phyloP scores from a whole-genome alignment of 805 yeast genomes.

The Kluyveromyces starmeri region DNA sequence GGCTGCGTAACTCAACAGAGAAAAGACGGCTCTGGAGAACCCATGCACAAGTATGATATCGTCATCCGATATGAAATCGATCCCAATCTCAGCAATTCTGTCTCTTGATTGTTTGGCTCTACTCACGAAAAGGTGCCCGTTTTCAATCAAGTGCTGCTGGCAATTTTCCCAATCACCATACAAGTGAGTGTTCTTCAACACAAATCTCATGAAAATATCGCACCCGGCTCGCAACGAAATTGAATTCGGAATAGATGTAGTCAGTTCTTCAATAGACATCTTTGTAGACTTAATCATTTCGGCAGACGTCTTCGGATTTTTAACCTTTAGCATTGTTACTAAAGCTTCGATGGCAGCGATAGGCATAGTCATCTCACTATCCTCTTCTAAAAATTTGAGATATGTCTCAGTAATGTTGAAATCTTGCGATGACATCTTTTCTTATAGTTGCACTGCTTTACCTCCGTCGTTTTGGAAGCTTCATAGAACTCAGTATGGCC shows the following conservation, averaged over 20 bases:
- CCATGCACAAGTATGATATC: slow-evolving; percentile 88
- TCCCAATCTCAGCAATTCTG: slow-evolving; percentile 79
- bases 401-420: slow-evolving; percentile 83
- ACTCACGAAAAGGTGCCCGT: slow-evolving; percentile 84
- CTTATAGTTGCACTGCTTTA: too few relatives aligned
- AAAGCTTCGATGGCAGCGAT: slow-evolving; percentile 95
- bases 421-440: slow-evolving; percentile 21
- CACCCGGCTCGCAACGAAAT: slow-evolving; percentile 95
- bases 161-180: slow-evolving; percentile 92
- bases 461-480: too few relatives aligned
- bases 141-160: slow-evolving; percentile 77
- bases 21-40: slow-evolving; percentile 79
- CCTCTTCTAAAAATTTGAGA: slow-evolving; percentile 71
- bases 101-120: slow-evolving; percentile 87
- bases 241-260: slow-evolving; percentile 76
- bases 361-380: slow-evolving; percentile 98
- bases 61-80: slow-evolving; percentile 86
- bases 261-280: slow-evolving; percentile 65
- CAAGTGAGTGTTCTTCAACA: slow-evolving; percentile 76
- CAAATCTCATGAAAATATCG: slow-evolving; percentile 91
- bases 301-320: slow-evolving; percentile 88
- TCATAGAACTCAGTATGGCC: too few relatives aligned
- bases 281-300: slow-evolving; percentile 79
- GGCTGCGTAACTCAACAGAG: slow-evolving; percentile 68
- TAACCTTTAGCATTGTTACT: slow-evolving; percentile 69